Base-by-base conservation (phyloP, 148 eudicot species). In the Cornus controversa region DNA sequence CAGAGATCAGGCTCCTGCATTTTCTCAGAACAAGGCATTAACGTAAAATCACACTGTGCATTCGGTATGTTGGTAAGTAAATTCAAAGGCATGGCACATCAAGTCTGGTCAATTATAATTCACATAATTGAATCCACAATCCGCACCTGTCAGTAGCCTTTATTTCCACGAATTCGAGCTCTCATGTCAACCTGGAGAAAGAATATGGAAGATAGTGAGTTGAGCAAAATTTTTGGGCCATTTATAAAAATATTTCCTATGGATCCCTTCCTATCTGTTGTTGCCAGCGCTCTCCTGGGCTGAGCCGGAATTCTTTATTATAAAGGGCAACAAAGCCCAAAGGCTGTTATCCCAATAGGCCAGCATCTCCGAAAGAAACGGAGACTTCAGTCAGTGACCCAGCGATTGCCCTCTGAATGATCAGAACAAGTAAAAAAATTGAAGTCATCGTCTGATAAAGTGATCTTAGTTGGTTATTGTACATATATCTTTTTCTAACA, bases 131-230 rank as follows among this genome's bases (percentile, higher is more conserved):
- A 15, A 9, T 64, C 64, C 18, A 22, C n/a, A 67, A 57, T 45
- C 68, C 57, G n/a, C 37, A 63, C 60, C 57, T 40, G 13, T 77
- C 74, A 93, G 81, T 93, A 93, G 71, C 98, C 98, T 77, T 91
- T 91, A 82, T 93, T 93, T 79, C 94, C 98, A 36, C 94, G 96
- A 69, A 93, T 93, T 69, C 94, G 88, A 80, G 96, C 96, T 84
- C 98, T 88, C 96, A 93, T 93, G 84, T 93, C 98, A 85, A 93
- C 91, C 98, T 93, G 88, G 47, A 72, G 80, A 65, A 69, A 37
- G 8, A 54, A 64, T 5, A 9, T 37, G 20, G 25, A 24, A 31
- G 25, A 25, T 4, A 45, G 31, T 67, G 58, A 76, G 65, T 15
- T 28, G 4, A 14, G 23, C 1, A 60, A 18, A 14, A 6, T 18